A percentile compares a stretch with the other conserved stretches of the same genome.
Evolutionary conservation across 139 green algal genomes (phyloP).

Genomic region (Protoeuglena noctilucae): DNA sequence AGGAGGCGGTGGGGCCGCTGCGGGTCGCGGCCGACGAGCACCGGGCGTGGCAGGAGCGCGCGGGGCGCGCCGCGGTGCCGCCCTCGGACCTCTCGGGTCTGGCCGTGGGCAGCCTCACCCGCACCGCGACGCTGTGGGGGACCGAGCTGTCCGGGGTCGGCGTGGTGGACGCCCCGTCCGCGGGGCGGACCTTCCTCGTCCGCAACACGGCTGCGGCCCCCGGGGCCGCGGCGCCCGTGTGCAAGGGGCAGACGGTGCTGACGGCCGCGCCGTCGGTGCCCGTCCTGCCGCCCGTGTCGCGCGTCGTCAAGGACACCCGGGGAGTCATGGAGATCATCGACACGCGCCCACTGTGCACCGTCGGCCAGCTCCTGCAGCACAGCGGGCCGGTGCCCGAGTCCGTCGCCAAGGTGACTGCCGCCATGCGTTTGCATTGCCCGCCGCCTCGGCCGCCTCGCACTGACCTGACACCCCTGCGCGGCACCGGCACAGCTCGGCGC

Average conservation of each 20-base stretch:
- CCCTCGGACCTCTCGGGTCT: not conserved
- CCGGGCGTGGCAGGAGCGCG: not conserved
- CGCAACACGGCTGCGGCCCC: not conserved
- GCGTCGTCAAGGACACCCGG: slow-evolving; percentile 26
- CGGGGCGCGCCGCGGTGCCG: slow-evolving; percentile 4
- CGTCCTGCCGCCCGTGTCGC: slow-evolving; percentile 8
- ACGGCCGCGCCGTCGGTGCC: not conserved
- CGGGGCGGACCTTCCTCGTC: not conserved
- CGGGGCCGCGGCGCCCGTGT: not conserved
- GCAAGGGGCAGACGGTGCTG: not conserved
- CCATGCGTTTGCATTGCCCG: no score
- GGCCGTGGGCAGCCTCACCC: not conserved
- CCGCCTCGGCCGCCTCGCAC: no score
- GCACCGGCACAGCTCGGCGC: no score
- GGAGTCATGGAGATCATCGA: slow-evolving; percentile 23
- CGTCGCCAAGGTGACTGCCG: slow-evolving; percentile 24
- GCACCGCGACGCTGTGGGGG: not conserved
- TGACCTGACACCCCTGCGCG: no score
- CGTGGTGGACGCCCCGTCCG: not conserved
- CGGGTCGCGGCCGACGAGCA: slow-evolving; percentile 2
- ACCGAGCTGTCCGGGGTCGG: not conserved
- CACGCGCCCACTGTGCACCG: slow-evolving; percentile 28
- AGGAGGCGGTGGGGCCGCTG: slow-evolving; percentile 26
- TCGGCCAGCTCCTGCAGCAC: slow-evolving; percentile 25
- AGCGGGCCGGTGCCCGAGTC: slow-evolving; percentile 11